These are phyloP conservation scores for Chenopodium quinoa DNA, from an alignment of 148 eudicot species.

Conservation along the genomic window DNA sequence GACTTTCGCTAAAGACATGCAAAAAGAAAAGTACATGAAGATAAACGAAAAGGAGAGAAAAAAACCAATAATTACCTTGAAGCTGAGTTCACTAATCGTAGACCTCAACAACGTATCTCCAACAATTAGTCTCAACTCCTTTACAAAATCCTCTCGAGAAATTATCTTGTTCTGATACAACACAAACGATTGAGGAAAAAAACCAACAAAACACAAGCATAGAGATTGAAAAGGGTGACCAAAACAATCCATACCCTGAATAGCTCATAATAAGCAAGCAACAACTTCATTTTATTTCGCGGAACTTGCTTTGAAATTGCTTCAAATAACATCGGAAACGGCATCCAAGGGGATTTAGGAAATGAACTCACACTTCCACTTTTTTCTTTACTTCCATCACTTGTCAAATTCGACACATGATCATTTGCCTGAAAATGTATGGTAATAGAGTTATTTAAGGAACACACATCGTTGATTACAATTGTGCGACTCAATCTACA, in stretches of 20 bases:
- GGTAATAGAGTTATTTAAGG: not conserved
- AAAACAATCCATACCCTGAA: slow-evolving; percentile 44
- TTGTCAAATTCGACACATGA: slow-evolving; percentile 30
- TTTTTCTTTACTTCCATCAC: slow-evolving; percentile 38
- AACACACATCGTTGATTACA: not conserved
- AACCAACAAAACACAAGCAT: not conserved
- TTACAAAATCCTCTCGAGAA: slow-evolving; percentile 36
- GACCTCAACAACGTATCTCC: slow-evolving; percentile 42
- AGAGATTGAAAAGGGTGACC: not conserved
- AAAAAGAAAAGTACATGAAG: too few species aligned
- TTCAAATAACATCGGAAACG: slow-evolving; percentile 63
- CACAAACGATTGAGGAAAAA: not conserved
- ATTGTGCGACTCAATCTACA: not conserved
- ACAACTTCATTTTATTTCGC: slow-evolving; percentile 47
- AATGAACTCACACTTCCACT: slow-evolving; percentile 35
- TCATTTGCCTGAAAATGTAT: slow-evolving; percentile 27
- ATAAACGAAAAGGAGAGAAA: not conserved
- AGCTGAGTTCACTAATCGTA: slow-evolving; percentile 30
- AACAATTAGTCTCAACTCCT: slow-evolving; percentile 37
- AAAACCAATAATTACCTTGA: slow-evolving; percentile 26
- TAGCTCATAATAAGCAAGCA: slow-evolving; percentile 45
- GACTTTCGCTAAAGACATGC: not conserved
- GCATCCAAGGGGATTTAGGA: slow-evolving; percentile 85
- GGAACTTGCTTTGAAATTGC: slow-evolving; percentile 57
- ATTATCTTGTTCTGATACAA: slow-evolving; percentile 35